Evolutionary conservation across 805 yeast genomes (phyloP).

Genomic region (Cephaloascus albidus): DNA sequence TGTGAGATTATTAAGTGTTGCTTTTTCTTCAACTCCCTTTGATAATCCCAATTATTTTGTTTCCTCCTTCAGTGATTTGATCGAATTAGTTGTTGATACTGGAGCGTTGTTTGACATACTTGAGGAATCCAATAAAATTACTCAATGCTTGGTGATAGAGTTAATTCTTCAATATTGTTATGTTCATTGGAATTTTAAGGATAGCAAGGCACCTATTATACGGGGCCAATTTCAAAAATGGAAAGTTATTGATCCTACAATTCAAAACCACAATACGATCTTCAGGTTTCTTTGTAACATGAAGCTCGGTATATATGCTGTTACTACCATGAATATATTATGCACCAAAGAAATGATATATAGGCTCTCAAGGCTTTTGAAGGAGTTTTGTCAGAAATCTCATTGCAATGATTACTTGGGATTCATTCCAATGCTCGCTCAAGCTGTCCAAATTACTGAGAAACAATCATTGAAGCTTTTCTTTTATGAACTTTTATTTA

Average conservation of each 20-base stretch:
- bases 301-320: conserved; percentile 17
- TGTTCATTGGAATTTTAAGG: conserved; percentile 29
- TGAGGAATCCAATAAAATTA: conserved; percentile 8
- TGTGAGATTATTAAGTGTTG: conserved; percentile 20
- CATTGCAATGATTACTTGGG: conserved; percentile 20
- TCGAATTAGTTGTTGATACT: conserved; percentile 30
- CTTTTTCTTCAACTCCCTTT: conserved; percentile 15
- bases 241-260: conserved; percentile 19
- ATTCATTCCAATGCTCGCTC: conserved; percentile 22
- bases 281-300: conserved; percentile 24
- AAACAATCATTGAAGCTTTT: conserved; percentile 7
- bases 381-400: conserved; percentile 7
- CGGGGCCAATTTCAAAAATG: conserved; percentile 17
- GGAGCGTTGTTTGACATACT: conserved; percentile 22
- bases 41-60: conserved; percentile 28
- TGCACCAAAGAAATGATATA: conserved; percentile 6
- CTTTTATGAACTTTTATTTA: conserved; percentile 16
- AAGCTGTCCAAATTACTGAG: conserved; percentile 19
- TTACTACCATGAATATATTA: conserved; percentile 9
- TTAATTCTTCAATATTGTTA: conserved; percentile 33
- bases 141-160: conserved; percentile 25
- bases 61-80: conserved; percentile 22
- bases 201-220: conserved; percentile 8
- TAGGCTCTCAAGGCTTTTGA: conserved; percentile 10
- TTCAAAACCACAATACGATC: conserved; percentile 17